Percentiles rank a stretch among this genome's conserved stretches.
phyloP scores from a whole-genome alignment of 257 asterid genomes.

The Ilex aquifolium region DNA sequence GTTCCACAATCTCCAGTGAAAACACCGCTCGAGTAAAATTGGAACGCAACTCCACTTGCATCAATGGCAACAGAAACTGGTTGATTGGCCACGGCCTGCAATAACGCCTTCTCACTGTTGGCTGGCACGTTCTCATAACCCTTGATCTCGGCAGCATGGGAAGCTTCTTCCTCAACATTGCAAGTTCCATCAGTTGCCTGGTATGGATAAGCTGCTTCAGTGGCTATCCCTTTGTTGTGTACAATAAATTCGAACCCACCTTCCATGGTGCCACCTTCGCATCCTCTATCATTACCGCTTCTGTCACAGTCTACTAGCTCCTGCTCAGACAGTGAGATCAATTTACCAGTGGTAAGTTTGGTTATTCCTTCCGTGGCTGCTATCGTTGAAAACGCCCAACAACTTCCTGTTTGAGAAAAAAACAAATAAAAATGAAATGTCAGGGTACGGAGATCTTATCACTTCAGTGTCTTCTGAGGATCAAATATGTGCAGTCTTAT shows the following conservation, averaged over 20 bases:
- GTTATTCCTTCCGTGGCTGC: slow-evolving; percentile 38
- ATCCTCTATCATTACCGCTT: slow-evolving; percentile 16
- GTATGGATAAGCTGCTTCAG: too few species aligned
- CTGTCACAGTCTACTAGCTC: slow-evolving; percentile 43
- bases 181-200: too few species aligned
- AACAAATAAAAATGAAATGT: neutral
- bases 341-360: slow-evolving; percentile 8
- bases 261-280: slow-evolving; percentile 22
- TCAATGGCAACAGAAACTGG: neutral
- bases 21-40: slow-evolving; percentile 29
- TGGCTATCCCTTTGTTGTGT: too few species aligned
- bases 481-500: too few species aligned
- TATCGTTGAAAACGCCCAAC: slow-evolving; percentile 40
- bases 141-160: too few species aligned
- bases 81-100: too few species aligned
- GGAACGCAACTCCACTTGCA: slow-evolving; percentile 26
- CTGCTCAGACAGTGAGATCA: slow-evolving; percentile 35
- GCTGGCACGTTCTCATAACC: too few species aligned
- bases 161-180: too few species aligned
- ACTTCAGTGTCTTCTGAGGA: neutral
- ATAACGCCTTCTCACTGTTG: too few species aligned
- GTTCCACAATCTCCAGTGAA: slow-evolving; percentile 36
- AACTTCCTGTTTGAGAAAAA: slow-evolving; percentile 5
- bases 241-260: too few species aligned
- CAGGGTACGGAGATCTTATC: neutral